Percentiles rank a stretch among this genome's conserved stretches.
These are phyloP conservation scores for Tulasnella calospora DNA, from an alignment of 768 basidiomycete species.

Conservation along the genomic window DNA sequence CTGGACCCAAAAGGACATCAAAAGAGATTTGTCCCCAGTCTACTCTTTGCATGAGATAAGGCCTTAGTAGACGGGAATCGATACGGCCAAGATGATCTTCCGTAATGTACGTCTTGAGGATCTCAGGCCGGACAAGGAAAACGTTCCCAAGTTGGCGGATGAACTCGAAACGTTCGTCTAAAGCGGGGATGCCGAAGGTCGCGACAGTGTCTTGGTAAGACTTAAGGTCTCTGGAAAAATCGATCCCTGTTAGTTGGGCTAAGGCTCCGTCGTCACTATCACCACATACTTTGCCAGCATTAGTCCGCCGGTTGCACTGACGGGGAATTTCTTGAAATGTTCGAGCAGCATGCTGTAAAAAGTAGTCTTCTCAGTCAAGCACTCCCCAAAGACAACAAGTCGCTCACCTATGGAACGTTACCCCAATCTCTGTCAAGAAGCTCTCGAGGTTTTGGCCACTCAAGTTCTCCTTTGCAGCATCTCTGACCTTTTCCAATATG, in stretches of 20 bases:
- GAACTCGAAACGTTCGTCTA: constrained; percentile 96
- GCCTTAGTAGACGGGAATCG: constrained; percentile 77
- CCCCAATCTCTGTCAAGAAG: constrained; percentile 89
- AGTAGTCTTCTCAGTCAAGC: not conserved
- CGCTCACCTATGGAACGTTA: constrained; percentile 80
- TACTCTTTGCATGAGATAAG: constrained; percentile 83
- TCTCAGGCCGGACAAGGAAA: constrained; percentile 93
- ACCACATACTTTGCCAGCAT: constrained; percentile 81
- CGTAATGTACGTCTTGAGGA: constrained; percentile 90
- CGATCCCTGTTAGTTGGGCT: not conserved
- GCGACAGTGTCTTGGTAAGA: constrained; percentile 88
- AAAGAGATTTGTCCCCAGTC: constrained; percentile 67
- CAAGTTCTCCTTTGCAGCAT: constrained; percentile 66
- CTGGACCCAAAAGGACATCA: not conserved
- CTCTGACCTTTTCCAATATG: constrained; percentile 71
- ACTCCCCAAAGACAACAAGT: constrained; percentile 31
- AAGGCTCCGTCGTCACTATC: not conserved
- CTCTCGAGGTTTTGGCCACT: constrained; percentile 90
- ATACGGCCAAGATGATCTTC: constrained; percentile 91
- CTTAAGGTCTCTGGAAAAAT: constrained; percentile 75
- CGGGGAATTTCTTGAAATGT: constrained; percentile 92
- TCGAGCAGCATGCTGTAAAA: constrained; percentile 73
- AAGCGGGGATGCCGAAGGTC: constrained; percentile 73
- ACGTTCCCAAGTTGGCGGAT: constrained; percentile 94
- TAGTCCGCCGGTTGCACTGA: constrained; percentile 91